Evolutionary conservation across 2,329 filamentous ascomycete genomes (phyloP).

Genomic region (Saccharata proteae): DNA sequence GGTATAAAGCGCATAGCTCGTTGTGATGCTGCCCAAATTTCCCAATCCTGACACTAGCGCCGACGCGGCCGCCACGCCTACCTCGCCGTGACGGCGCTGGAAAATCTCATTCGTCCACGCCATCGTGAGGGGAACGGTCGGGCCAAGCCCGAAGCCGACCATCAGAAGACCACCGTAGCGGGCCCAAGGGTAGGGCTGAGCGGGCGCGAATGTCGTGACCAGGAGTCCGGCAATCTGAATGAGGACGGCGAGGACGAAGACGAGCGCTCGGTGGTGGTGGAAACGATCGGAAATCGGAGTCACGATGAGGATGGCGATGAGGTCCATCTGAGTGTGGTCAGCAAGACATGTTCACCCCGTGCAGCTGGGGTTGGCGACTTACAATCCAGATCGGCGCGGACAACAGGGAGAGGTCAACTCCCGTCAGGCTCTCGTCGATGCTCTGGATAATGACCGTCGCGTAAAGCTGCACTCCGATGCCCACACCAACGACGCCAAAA

Average conservation of each 20-base stretch:
- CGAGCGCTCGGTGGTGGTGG: constrained; percentile 63
- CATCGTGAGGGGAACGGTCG: constrained; percentile 88
- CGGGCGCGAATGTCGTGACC: constrained; percentile 60
- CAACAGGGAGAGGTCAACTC: constrained; percentile 65
- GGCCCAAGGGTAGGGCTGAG: constrained; percentile 57
- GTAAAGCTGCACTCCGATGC: constrained; percentile 81
- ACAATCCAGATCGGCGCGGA: constrained; percentile 90
- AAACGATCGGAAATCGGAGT: constrained; percentile 82
- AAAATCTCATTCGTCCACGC: constrained; percentile 88
- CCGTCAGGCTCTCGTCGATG: constrained; percentile 61
- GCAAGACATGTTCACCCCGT: constrained; percentile 11
- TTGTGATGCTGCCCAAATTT: constrained; percentile 75
- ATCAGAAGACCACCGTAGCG: constrained; percentile 72
- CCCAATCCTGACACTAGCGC: constrained; percentile 79
- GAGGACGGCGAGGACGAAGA: constrained; percentile 65
- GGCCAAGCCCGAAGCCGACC: constrained; percentile 79
- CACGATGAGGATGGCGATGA: constrained; percentile 73
- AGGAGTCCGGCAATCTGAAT: constrained; percentile 76
- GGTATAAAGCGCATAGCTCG: constrained; percentile 79
- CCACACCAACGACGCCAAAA: constrained; percentile 86
- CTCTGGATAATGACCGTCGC: constrained; percentile 74
- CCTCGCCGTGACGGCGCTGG: constrained; percentile 77
- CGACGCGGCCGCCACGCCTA: constrained; percentile 75
- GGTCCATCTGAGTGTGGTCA: constrained; percentile 52
- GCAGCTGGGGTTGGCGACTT: constrained; percentile 25